Base-by-base conservation (phyloP, 345 rosid species). In the Erodium maritimum region DNA sequence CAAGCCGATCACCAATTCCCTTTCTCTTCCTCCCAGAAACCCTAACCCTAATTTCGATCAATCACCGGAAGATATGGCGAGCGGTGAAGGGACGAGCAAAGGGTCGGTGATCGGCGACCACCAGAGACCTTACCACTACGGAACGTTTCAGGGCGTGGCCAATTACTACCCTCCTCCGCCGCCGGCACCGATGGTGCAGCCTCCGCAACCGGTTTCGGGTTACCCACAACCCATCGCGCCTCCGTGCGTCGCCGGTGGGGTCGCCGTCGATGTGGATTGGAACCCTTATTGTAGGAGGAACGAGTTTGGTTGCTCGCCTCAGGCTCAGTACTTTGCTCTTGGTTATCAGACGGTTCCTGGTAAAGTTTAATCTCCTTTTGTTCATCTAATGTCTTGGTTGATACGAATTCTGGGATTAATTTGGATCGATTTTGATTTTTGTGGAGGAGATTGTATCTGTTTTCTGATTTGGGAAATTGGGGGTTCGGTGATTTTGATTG, bases 101-200 rank as follows among this genome's bases (percentile, higher is more conserved):
- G 79, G 62, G 50, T 63, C 46, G 42, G 3, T 65, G 20, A 1
- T 65, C 23, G 62, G 67, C 62, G 67, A 69, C 64, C 62, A 59
- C 19, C 80, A 60, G 45, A 65, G 24, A 54, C 80, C 65, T 59
- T 72, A 73, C 55, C 48, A 9, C 16, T 84, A 90, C 72, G 97
- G 97, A 9, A 85, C 97, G 56, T 90, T 90, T 65, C 97, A 87
- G 69, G 95, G 97, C 65, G 97, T 83, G 1, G 86, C 88, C 20
- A 90, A 90, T 55, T 81, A 78, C 68, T 74, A 74, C 23, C 77
- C 77, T 67, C 80, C 84, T 1, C 61, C 70, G 56, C 72, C 80
- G 0, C 75, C 66, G 63, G 37, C 9, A n/a, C n/a, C n/a, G n/a
- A n/a, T n/a, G n/a, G n/a, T n/a, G n/a, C n/a, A n/a, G n/a, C n/a